A percentile compares a stretch with the other conserved stretches of the same genome.
These are phyloP conservation scores for Aureobasidium sp. DNA, from an alignment of 2,329 filamentous ascomycete genomes.

Conservation along the genomic window DNA sequence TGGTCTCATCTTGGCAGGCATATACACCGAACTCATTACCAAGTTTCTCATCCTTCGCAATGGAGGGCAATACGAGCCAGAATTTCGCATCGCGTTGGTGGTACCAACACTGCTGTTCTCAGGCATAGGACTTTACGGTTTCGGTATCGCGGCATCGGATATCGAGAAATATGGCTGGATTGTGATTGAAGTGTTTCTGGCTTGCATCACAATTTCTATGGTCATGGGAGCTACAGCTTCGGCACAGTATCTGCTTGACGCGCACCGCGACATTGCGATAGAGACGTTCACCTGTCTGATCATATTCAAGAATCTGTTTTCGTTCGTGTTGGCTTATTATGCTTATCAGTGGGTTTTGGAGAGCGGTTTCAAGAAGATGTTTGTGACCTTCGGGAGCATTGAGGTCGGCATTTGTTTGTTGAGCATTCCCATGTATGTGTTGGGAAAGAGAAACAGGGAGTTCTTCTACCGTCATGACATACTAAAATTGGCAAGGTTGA, in stretches of 20 bases:
- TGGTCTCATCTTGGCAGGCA: slow-evolving; percentile 67
- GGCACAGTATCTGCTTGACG: slow-evolving; percentile 84
- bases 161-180: slow-evolving; percentile 58
- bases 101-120: slow-evolving; percentile 74
- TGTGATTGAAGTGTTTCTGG: slow-evolving; percentile 74
- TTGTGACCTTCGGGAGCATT: slow-evolving; percentile 6
- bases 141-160: slow-evolving; percentile 64
- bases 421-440: slow-evolving; percentile 8
- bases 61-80: slow-evolving; percentile 78
- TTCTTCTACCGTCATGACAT: slow-evolving; percentile 11
- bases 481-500: not conserved
- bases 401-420: slow-evolving; percentile 5
- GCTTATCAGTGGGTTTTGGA: slow-evolving; percentile 8
- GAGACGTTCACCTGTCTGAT: slow-evolving; percentile 86
- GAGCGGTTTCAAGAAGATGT: not conserved
- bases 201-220: slow-evolving; percentile 79
- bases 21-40: slow-evolving; percentile 66
- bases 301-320: slow-evolving; percentile 93
- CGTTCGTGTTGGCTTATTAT: slow-evolving; percentile 62
- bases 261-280: slow-evolving; percentile 76
- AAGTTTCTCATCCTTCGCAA: slow-evolving; percentile 65
- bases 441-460: slow-evolving; percentile 11
- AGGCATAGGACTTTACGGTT: slow-evolving; percentile 73
- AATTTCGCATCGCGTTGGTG: slow-evolving; percentile 79
- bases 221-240: slow-evolving; percentile 82